Evolutionary conservation across 495 filamentous ascomycete genomes (phyloP).

Genomic region (Tuber microsphaerosporum): DNA sequence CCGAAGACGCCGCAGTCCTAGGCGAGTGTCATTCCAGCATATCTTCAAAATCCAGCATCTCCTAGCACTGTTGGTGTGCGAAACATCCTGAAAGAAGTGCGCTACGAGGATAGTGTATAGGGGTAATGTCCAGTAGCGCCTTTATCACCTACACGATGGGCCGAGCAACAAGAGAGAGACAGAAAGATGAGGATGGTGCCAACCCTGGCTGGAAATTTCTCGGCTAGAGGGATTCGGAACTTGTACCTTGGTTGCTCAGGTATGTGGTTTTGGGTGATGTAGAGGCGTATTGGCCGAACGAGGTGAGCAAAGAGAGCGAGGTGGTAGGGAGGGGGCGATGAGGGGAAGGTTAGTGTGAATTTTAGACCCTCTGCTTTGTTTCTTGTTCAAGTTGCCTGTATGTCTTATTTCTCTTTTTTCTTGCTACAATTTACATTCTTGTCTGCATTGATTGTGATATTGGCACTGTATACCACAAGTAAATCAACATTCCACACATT

Average conservation of each 20-base stretch:
- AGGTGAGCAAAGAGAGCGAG: no score
- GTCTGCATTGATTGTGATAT: not conserved
- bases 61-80: no score
- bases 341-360: not conserved
- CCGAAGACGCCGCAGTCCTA: conserved; percentile 52
- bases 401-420: not conserved
- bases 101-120: conserved; percentile 51
- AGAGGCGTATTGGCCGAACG: not conserved
- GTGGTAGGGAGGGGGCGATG: no score
- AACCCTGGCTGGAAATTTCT: conserved; percentile 46
- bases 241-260: conserved; percentile 48
- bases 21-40: conserved; percentile 47
- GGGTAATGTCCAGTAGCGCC: conserved; percentile 49
- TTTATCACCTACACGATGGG: conserved; percentile 53
- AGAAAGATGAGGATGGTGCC: no score
- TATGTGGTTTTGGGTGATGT: conserved; percentile 49
- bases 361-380: no score
- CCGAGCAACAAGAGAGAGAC: no score
- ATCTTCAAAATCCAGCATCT: conserved; percentile 43
- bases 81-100: conserved; percentile 48
- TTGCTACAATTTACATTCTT: not conserved
- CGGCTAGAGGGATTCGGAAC: conserved; percentile 50
- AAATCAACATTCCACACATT: not conserved
- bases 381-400: not conserved
- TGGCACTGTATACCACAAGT: not conserved